Conservation (phyloP, 2,329 filamentous ascomycete genomes). For the Rasamsonia emersonii region DNA sequence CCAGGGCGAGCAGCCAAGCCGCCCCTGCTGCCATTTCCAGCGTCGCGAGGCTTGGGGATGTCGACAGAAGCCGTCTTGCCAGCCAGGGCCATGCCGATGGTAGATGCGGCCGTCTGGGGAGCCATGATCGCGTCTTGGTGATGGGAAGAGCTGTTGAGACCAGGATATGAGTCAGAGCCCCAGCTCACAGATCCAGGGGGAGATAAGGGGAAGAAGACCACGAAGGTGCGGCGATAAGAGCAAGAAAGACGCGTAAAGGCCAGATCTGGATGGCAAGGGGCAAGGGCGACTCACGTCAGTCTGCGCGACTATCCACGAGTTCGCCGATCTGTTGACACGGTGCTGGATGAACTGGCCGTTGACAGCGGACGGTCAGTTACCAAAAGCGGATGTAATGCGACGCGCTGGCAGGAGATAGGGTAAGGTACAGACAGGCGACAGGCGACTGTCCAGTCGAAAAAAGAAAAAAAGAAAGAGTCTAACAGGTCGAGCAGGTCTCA, state of each 20-base stretch:
- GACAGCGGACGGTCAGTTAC: slow-evolving; percentile 1
- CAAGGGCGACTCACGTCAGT: slow-evolving; percentile 7
- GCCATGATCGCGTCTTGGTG: slow-evolving; percentile 31
- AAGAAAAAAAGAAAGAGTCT: too few species aligned
- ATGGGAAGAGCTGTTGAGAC: not conserved
- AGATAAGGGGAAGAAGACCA: not conserved
- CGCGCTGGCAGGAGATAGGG: slow-evolving; percentile 1
- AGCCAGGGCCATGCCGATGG: slow-evolving; percentile 42
- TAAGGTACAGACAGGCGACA: slow-evolving; percentile 4
- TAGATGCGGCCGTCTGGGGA: slow-evolving; percentile 33
- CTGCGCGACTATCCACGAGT: slow-evolving; percentile 2
- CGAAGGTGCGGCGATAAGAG: not conserved
- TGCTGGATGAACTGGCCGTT: slow-evolving; percentile 2
- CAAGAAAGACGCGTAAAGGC: not conserved
- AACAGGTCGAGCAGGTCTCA: too few species aligned
- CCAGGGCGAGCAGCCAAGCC: slow-evolving; percentile 25
- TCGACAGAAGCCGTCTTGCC: slow-evolving; percentile 43
- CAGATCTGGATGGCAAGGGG: too few species aligned
- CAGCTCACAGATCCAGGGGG: not conserved
- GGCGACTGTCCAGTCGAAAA: slow-evolving; percentile 1
- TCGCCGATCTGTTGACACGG: slow-evolving; percentile 1
- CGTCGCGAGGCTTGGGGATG: slow-evolving; percentile 38
- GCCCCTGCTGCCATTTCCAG: slow-evolving; percentile 22
- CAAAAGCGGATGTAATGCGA: slow-evolving; percentile 6
- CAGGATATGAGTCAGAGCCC: too few species aligned